Evolutionary conservation across 192 early-diverging fungal genomes (phyloP), one percentile per base, ranked within the genome.

Genomic region (Entophlyctis luteolus): DNA sequence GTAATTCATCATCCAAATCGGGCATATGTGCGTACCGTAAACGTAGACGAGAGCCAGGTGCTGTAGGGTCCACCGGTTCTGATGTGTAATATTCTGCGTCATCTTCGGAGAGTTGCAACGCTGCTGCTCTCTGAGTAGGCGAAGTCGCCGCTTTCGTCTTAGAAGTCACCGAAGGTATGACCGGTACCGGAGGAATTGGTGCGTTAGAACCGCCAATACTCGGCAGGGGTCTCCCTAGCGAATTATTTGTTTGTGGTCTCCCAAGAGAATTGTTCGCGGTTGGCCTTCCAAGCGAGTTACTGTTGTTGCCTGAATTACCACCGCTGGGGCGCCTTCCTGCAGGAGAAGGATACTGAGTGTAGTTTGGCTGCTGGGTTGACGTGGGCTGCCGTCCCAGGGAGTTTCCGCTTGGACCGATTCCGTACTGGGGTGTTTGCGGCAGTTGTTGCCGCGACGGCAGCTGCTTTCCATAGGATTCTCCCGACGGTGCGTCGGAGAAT

Each of bases 1-100:
- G 39, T n/a, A 75, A 57, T 42, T 75, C 74, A 37, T 75, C 74
- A 28, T 74, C 65, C 32, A 74, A 31, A 16, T 5, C 49, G 28
- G 70, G 49, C 23, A 18, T 50, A 65, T 72, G 71, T 25, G 53
- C 45, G 66, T 59, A 58, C 22, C 50, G 48, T 31, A 73, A 23
- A 20, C 70, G 59, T 25, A 71, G 60, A 33, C 70, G 70, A 33
- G 70, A 55, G 32, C 70, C 70, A 4, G 70, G 70, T 3, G 49
- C 70, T 4, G 63, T 66, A 35, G 63, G 63, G 35, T 66, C 63
- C 0, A 35, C 63, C 4, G 63, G 63, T 38, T 66, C 63, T 16
- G 29, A 25, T 2, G 10, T 14, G 27, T 66, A 66, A 27, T 66
- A 50, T 48, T 66, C 29, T 3, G 25, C 10, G 14, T 62, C 60